These are phyloP conservation scores for Colletotrichum sp. DNA, from an alignment of 2,329 filamentous ascomycete genomes.

Conservation along the genomic window DNA sequence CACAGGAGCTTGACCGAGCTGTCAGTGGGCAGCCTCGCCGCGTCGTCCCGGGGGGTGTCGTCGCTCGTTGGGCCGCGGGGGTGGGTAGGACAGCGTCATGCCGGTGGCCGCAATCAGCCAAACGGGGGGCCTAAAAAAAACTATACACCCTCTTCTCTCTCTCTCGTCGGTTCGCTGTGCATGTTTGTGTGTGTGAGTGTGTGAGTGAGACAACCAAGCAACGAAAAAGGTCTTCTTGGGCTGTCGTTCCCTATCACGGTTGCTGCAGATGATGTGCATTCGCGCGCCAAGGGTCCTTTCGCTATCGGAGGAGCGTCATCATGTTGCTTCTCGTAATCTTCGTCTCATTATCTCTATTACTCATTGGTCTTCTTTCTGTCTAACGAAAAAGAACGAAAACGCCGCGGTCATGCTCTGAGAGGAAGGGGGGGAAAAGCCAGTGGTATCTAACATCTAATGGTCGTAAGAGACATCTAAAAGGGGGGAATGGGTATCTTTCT, in stretches of 20 bases:
- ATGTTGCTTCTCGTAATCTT: neutral
- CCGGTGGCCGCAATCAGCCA: constrained; percentile 29
- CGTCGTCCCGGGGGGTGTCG: neutral
- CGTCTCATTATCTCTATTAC: neutral
- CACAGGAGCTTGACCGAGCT: constrained; percentile 7
- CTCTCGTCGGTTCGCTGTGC: neutral
- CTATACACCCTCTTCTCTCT: neutral
- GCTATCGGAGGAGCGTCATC: neutral
- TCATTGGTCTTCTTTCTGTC: neutral
- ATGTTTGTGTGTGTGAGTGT: neutral
- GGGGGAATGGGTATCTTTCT: constrained; percentile 16
- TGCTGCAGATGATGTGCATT: neutral
- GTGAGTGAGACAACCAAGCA: neutral
- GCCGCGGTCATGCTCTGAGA: neutral
- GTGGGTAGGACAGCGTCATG: constrained; percentile 27
- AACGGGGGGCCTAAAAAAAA: constrained; percentile 4
- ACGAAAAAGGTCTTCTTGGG: neutral
- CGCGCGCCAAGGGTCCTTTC: neutral
- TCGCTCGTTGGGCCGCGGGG: neutral
- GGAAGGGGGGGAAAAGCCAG: neutral
- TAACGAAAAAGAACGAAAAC: neutral
- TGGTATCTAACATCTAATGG: constrained; percentile 13
- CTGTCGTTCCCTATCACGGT: neutral
- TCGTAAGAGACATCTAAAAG: neutral
- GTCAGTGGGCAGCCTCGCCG: neutral